A percentile compares a stretch with the other conserved stretches of the same genome.
Evolutionary conservation across 768 basidiomycete genomes (phyloP).

Genomic region (Panellus pusillus): DNA sequence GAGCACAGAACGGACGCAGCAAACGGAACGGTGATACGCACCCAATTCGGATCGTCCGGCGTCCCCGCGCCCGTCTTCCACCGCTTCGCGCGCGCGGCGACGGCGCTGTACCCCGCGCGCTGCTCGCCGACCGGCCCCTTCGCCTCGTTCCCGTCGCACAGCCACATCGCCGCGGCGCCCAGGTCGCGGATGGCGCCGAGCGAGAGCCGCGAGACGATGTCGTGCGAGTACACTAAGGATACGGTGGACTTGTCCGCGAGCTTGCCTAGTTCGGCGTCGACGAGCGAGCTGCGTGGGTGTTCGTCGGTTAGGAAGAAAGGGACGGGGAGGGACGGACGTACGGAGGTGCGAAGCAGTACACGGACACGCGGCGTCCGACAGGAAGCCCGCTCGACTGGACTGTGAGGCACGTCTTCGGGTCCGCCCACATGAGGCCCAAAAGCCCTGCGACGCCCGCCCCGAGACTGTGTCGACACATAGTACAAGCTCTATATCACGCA

Average conservation of each 20-base stretch:
- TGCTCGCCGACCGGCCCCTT: slow-evolving; percentile 41
- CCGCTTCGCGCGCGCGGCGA: too few species aligned
- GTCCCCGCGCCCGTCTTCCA: too few species aligned
- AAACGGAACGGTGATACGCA: too few species aligned
- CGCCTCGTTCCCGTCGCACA: slow-evolving; percentile 67
- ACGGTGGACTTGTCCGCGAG: slow-evolving; percentile 64
- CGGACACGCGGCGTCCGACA: slow-evolving; percentile 61
- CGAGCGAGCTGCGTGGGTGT: slow-evolving; percentile 48
- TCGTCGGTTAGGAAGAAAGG: neutral
- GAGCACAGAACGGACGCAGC: too few species aligned
- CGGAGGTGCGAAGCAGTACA: slow-evolving; percentile 82
- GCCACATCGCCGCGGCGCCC: slow-evolving; percentile 71
- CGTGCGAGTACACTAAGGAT: too few species aligned
- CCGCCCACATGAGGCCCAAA: slow-evolving; percentile 83
- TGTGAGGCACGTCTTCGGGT: slow-evolving; percentile 73
- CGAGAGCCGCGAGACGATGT: too few species aligned
- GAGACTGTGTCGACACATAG: slow-evolving; percentile 82
- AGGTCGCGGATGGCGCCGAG: too few species aligned
- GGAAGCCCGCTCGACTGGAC: slow-evolving; percentile 71
- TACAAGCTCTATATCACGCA: slow-evolving; percentile 52
- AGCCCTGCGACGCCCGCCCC: slow-evolving; percentile 83
- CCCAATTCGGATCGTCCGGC: slow-evolving; percentile 59
- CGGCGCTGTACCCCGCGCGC: slow-evolving; percentile 54
- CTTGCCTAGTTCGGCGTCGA: slow-evolving; percentile 60
- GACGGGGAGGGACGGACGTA: slow-evolving; percentile 36